These are phyloP conservation scores for Pseudocercospora fijiensis DNA, from an alignment of 2,329 filamentous ascomycete genomes.

Conservation along the genomic window DNA sequence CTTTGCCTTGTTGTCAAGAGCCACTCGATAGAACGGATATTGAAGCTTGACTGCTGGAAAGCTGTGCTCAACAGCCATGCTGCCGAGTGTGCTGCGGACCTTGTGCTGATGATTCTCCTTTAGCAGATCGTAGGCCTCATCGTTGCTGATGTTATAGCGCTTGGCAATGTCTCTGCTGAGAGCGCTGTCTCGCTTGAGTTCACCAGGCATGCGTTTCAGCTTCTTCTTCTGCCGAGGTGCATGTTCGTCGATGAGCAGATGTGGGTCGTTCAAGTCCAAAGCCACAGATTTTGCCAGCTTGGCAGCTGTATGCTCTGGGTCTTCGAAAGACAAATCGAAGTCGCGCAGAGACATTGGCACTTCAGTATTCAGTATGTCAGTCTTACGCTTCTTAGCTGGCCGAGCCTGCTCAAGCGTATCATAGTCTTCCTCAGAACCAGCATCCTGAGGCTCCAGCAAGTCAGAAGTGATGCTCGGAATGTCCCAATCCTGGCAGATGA, in stretches of 20 bases:
- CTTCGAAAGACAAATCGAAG: constrained; percentile 61
- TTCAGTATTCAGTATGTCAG: constrained; percentile 35
- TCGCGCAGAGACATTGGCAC: constrained; percentile 25
- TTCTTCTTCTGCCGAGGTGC: constrained; percentile 63
- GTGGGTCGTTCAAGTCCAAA: constrained; percentile 83
- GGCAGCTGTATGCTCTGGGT: constrained; percentile 72
- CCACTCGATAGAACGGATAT: constrained; percentile 94
- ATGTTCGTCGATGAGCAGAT: constrained; percentile 77
- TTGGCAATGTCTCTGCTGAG: constrained; percentile 71
- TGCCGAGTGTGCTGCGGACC: constrained; percentile 86
- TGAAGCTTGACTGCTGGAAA: constrained; percentile 87
- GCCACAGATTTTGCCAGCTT: constrained; percentile 74
- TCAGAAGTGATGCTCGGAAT: constrained; percentile 56
- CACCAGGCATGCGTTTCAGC: constrained; percentile 46
- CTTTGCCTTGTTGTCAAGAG: constrained; percentile 68
- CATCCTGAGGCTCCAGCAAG: constrained; percentile 33
- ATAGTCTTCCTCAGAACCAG: constrained; percentile 34
- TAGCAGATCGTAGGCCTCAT: constrained; percentile 89
- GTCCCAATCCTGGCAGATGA: constrained; percentile 86
- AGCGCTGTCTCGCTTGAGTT: constrained; percentile 66
- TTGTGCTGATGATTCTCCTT: constrained; percentile 98
- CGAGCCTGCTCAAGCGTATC: constrained; percentile 37
- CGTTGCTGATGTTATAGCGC: constrained; percentile 94
- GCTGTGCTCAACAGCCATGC: constrained; percentile 90
- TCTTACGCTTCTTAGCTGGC: constrained; percentile 66